Evolutionary conservation across 768 basidiomycete genomes (phyloP), one percentile per base, ranked within the genome.

Genomic region (Phylloporus arenicola): DNA sequence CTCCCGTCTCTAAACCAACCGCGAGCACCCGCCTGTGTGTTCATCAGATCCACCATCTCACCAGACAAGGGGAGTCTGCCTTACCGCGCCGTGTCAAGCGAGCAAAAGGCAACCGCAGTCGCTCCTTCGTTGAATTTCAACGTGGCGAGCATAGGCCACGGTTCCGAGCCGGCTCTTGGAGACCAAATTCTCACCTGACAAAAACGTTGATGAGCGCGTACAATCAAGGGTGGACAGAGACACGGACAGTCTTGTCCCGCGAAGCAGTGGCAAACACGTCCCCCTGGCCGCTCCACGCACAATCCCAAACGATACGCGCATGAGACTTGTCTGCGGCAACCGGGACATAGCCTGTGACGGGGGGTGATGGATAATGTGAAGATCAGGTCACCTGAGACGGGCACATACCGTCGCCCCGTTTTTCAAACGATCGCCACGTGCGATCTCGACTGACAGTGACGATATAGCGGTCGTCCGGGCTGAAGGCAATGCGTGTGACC

Each of bases 251-350:
- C 72, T 95, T 98, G 69, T 99, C 96, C 38, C 96, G 80, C 3
- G 94, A 93, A 1, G 90, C 94, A 3, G 96, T 98, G 11, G 84
- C 93, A 61, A 99, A 99, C 14, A 86, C 61, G 57, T 83, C 78
- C 7, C 83, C 82, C 57, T 90, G 84, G 1, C 70, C 61, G 1
- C 87, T 76, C 92, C 94, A 99, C 13, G 83, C 81, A 60, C 88
- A 90, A 64, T 98, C 96, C 92, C 96, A 94, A 31, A 99, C 87
- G 60, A 99, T 96, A 34, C 96, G 80, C 1, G 80, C 79, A 67
- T 98, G 96, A 0, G 90, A 83, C 69, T 90, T 95, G 50, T 92
- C 82, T 14, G 80, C 76, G 5, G 81, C 80, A 19, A 84, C 60
- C 3, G 84, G 81, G 8, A 72, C 55, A 63, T 82, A 93, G 1